A percentile compares a stretch with the other conserved stretches of the same genome.
These are phyloP conservation scores for Pilasporangium apinafurcum DNA, from an alignment of 352 stramenopile genomes.

Conservation along the genomic window DNA sequence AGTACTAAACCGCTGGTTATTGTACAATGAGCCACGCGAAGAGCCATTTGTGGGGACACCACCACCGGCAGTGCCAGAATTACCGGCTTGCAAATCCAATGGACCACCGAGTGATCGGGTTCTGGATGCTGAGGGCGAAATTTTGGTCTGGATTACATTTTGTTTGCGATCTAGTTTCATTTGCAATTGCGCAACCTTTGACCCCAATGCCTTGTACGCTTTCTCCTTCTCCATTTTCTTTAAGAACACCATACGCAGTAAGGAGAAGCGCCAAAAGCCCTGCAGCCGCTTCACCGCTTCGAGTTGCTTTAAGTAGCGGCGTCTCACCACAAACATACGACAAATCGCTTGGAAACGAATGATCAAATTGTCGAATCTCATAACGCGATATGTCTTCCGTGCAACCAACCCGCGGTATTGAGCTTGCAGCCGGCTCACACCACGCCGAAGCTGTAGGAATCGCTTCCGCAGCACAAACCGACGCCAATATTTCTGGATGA, in stretches of 20 bases:
- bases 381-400: slow-evolving; percentile 52
- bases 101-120: slow-evolving; percentile 15
- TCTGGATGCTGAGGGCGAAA: slow-evolving; percentile 33
- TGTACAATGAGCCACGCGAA: slow-evolving; percentile 37
- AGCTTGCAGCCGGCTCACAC: slow-evolving; percentile 55
- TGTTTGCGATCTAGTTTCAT: slow-evolving; percentile 66
- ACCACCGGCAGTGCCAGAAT: neutral
- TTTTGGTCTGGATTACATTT: slow-evolving; percentile 17
- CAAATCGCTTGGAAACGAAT: slow-evolving; percentile 70
- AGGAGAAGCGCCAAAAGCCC: slow-evolving; percentile 71
- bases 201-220: slow-evolving; percentile 63
- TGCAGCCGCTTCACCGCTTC: slow-evolving; percentile 50
- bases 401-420: slow-evolving; percentile 44
- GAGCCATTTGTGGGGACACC: slow-evolving; percentile 18
- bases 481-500: slow-evolving; percentile 74
- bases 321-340: slow-evolving; percentile 43
- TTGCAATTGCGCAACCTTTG: slow-evolving; percentile 65
- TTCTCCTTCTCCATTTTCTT: slow-evolving; percentile 81
- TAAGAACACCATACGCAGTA: slow-evolving; percentile 69
- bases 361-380: slow-evolving; percentile 78
- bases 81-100: slow-evolving; percentile 9
- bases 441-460: slow-evolving; percentile 43
- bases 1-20: slow-evolving; percentile 41
- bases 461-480: slow-evolving; percentile 52
- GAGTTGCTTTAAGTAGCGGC: slow-evolving; percentile 45